Evolutionary conservation across 208 protist species (phyloP).

Genomic region (Zelonia costaricensis): DNA sequence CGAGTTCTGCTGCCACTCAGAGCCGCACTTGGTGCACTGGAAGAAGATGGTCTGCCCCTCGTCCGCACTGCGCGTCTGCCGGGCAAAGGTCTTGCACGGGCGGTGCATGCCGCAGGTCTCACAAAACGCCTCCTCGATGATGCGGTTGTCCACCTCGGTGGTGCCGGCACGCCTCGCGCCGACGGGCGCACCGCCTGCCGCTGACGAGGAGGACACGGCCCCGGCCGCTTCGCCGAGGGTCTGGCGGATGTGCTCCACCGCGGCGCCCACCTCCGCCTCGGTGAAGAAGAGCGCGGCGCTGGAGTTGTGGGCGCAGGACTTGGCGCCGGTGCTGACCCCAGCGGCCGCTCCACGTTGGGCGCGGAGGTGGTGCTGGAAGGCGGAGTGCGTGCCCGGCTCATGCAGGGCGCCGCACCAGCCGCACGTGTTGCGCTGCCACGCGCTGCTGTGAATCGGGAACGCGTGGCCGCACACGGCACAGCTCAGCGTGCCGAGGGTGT

Average conservation of each 20-base stretch:
- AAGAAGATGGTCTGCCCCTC: slow-evolving; percentile 94
- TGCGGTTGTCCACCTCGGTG: slow-evolving; percentile 78
- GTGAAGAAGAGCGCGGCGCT: slow-evolving; percentile 59
- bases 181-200: neutral
- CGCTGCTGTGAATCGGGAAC: slow-evolving; percentile 39
- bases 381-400: slow-evolving; percentile 23
- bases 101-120: slow-evolving; percentile 70
- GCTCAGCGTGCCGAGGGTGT: slow-evolving; percentile 58
- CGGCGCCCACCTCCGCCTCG: slow-evolving; percentile 33
- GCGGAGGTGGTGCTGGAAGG: slow-evolving; percentile 16
- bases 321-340: slow-evolving; percentile 1
- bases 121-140: slow-evolving; percentile 88
- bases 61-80: slow-evolving; percentile 91
- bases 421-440: slow-evolving; percentile 23
- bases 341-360: neutral
- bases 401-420: slow-evolving; percentile 47
- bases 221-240: slow-evolving; percentile 12
- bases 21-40: slow-evolving; percentile 84
- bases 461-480: slow-evolving; percentile 72
- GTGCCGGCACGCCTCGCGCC: slow-evolving; percentile 28
- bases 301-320: slow-evolving; percentile 26
- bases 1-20: slow-evolving; percentile 92
- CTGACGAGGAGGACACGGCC: slow-evolving; percentile 2
- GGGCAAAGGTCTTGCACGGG: slow-evolving; percentile 78
- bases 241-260: slow-evolving; percentile 26